A percentile compares a stretch with the other conserved stretches of the same genome.
phyloP scores from a whole-genome alignment of 164 flowering plant species.

The Cinnamomum micranthum region DNA sequence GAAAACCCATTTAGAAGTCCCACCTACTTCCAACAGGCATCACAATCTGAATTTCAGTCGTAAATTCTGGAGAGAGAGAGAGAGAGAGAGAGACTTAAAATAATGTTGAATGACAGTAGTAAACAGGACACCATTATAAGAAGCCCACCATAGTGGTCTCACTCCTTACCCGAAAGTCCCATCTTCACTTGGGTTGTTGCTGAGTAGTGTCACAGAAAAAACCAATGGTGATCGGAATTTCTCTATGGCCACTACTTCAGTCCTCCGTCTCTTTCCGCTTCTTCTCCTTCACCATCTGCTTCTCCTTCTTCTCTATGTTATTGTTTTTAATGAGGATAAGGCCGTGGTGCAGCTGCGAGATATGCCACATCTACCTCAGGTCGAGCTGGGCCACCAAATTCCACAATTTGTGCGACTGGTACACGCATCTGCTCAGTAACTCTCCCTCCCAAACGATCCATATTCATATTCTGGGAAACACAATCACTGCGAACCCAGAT shows the following conservation, averaged over 20 bases:
- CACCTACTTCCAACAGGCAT: too few relatives aligned
- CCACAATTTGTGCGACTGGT: constrained; percentile 64
- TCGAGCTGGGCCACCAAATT: constrained; percentile 44
- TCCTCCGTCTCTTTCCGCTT: constrained; percentile 20
- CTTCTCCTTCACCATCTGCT: constrained; percentile 16
- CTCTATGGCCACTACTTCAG: constrained; percentile 7
- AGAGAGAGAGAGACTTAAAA: too few relatives aligned
- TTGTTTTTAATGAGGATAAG: constrained; percentile 24
- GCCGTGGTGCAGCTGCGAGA: constrained; percentile 48
- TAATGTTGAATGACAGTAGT: too few relatives aligned
- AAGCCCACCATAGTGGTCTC: too few relatives aligned
- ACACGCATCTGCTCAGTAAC: constrained; percentile 41
- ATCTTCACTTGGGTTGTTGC: too few relatives aligned
- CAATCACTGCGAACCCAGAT: constrained; percentile 60
- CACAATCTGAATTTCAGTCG: too few relatives aligned
- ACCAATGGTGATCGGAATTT: constrained; percentile 2
- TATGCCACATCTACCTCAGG: constrained; percentile 39
- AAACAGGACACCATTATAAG: too few relatives aligned
- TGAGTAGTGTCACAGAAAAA: too few relatives aligned
- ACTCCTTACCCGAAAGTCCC: too few relatives aligned
- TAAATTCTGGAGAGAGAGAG: too few relatives aligned
- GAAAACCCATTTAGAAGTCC: too few relatives aligned
- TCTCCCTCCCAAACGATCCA: constrained; percentile 59
- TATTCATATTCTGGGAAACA: constrained; percentile 55
- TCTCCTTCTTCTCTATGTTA: constrained; percentile 26